A percentile compares a stretch with the other conserved stretches of the same genome.
phyloP scores from a whole-genome alignment of 306 rosid genomes.

The Medicago lupulina region DNA sequence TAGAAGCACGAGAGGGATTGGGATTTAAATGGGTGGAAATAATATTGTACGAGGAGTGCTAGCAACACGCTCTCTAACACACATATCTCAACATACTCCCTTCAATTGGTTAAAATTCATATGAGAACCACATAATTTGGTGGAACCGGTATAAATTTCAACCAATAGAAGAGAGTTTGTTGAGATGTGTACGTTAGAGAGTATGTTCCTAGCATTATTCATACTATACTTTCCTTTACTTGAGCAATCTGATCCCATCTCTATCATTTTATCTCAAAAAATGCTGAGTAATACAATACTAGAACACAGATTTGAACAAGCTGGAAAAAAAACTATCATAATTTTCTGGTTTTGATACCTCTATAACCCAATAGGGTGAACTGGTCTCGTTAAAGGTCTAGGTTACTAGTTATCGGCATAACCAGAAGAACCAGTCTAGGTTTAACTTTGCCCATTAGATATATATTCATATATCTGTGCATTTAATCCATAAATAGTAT shows the following conservation, averaged over 20 bases:
- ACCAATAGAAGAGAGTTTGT: too few species aligned
- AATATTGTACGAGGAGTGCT: too few species aligned
- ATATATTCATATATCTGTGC: not conserved
- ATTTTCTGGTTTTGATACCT: not conserved
- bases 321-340: not conserved
- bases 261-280: not conserved
- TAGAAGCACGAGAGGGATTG: not conserved
- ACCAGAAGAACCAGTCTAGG: not conserved
- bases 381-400: not conserved
- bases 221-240: too few species aligned
- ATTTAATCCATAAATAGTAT: conserved; percentile 15
- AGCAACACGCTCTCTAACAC: too few species aligned
- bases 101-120: too few species aligned
- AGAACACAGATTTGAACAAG: not conserved
- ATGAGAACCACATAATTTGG: too few species aligned
- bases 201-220: too few species aligned
- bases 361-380: not conserved
- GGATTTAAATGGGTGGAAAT: not conserved
- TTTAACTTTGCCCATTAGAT: not conserved
- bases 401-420: not conserved
- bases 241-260: not conserved
- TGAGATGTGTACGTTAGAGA: too few species aligned
- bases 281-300: not conserved
- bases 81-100: too few species aligned
- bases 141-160: too few species aligned